Percentiles rank a stretch among this genome's conserved stretches.
Conservation (phyloP, 805 yeast species). For the Nakazawaea holstii region DNA sequence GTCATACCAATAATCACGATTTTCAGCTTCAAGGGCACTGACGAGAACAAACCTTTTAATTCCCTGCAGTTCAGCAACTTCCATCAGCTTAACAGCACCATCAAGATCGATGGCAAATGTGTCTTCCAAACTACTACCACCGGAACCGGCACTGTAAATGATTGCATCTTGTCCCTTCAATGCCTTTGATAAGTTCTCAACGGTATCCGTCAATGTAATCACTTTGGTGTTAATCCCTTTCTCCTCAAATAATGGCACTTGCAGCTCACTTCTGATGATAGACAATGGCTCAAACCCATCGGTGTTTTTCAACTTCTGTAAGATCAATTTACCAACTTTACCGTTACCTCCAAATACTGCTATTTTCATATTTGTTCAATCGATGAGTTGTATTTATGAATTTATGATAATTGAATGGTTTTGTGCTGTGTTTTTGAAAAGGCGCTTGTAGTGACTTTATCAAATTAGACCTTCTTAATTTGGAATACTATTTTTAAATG, state of each 20-base stretch:
- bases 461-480: too few species aligned
- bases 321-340: constrained; percentile 44
- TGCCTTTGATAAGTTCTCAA: constrained; percentile 27
- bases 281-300: constrained; percentile 35
- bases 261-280: constrained; percentile 41
- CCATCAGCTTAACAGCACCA: constrained; percentile 52
- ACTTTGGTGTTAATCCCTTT: constrained; percentile 32
- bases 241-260: constrained; percentile 31
- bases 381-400: too few species aligned
- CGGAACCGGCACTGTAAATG: constrained; percentile 59
- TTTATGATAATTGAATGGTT: too few species aligned
- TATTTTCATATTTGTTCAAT: constrained; percentile 20
- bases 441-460: too few species aligned
- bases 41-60: constrained; percentile 45
- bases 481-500: too few species aligned
- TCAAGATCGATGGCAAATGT: constrained; percentile 55
- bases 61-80: constrained; percentile 41
- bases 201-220: constrained; percentile 33
- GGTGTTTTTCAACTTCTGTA: constrained; percentile 26
- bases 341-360: constrained; percentile 61
- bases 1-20: constrained; percentile 38
- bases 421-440: too few species aligned
- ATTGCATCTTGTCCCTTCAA: constrained; percentile 49
- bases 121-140: constrained; percentile 43
- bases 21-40: constrained; percentile 52